Percentiles rank a stretch among this genome's conserved stretches.
phyloP scores from a whole-genome alignment of 1,284 basidiomycete genomes.

The Ceratobasidium sp. region DNA sequence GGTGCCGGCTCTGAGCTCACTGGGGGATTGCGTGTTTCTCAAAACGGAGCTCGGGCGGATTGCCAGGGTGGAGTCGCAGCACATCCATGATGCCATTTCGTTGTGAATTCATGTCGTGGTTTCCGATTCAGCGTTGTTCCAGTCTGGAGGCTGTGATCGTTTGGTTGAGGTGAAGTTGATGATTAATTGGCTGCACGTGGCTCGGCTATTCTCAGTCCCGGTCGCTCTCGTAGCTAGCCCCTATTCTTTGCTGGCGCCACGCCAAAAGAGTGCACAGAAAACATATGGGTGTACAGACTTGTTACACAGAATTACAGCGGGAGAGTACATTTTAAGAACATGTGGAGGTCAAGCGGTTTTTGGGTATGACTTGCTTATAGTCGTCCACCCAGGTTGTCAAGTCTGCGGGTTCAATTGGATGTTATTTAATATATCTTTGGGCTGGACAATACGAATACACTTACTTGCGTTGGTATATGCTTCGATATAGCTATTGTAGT shows the following conservation, averaged over 20 bases:
- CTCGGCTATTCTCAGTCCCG: too few relatives aligned
- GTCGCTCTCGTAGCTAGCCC: too few relatives aligned
- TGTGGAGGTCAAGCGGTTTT: not conserved
- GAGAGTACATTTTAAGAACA: too few relatives aligned
- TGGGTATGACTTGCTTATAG: constrained; percentile 21
- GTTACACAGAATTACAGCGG: too few relatives aligned
- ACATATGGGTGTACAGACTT: too few relatives aligned
- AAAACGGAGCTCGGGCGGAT: constrained; percentile 35
- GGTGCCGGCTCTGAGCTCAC: not conserved
- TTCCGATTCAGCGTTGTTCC: constrained; percentile 44
- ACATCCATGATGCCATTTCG: not conserved
- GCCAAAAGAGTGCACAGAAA: too few relatives aligned
- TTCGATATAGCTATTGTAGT: not conserved
- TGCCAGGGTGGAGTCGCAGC: constrained; percentile 12
- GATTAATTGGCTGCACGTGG: constrained; percentile 46
- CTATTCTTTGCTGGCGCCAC: too few relatives aligned
- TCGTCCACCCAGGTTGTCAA: constrained; percentile 34
- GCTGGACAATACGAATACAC: not conserved
- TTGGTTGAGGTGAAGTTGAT: constrained; percentile 59
- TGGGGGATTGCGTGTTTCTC: constrained; percentile 20
- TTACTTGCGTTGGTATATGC: constrained; percentile 8
- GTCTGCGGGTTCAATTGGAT: not conserved
- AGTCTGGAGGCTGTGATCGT: constrained; percentile 47
- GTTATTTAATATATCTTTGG: too few relatives aligned
- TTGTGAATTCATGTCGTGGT: not conserved